Base-by-base conservation (phyloP, 2,329 filamentous ascomycete genomes). In the Nigrospora osmanthi region DNA sequence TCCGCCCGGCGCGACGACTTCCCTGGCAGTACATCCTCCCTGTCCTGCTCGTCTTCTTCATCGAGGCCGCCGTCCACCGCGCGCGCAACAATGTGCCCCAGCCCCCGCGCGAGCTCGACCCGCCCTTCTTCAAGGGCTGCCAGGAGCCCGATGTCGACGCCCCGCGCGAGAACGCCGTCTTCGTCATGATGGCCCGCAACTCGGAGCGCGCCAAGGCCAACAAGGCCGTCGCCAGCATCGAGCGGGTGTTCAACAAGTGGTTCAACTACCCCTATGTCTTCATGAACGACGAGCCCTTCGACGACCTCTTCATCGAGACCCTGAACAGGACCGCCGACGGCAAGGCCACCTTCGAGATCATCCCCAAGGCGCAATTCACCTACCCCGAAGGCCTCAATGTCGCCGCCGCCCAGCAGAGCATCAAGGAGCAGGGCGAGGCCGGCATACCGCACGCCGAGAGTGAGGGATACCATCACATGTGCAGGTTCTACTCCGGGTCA, bases 161-260 rank as follows among this genome's bases (percentile, higher is more conserved):
- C 13, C 56, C 55, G 45, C 66, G 69, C 50, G 68, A 69, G 54
- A 70, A 69, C 47, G 70, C 68, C 42, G 64, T 63, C 33, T 50
- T 73, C 30, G 65, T 73, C 36, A 72, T 72, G 68, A 58, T 73
- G 45, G 68, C 67, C 42, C 68, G 69, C 34, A 73, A 73, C 52
- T 54, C 55, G 17, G 70, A 73, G 52, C 61, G 68, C 11, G 51
- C 60, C 23, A 58, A 61, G 48, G 68, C 67, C 1, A 62, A 64
- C 43, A 58, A 59, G 43, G 66, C 67, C 3, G 55, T 72, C n/a
- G 49, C 54, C 14, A 67, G 61, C 30, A 60, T 72, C 40, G 68
- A 72, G 54, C 51, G 53, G 17, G 65, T 68, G 45, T 73, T 71
- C 58, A 73, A 73, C 58, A 59, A 60, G 44, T 70, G 67, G 63